Base-by-base conservation (phyloP, 495 filamentous ascomycete genomes). In the Aspergillus affinis region DNA sequence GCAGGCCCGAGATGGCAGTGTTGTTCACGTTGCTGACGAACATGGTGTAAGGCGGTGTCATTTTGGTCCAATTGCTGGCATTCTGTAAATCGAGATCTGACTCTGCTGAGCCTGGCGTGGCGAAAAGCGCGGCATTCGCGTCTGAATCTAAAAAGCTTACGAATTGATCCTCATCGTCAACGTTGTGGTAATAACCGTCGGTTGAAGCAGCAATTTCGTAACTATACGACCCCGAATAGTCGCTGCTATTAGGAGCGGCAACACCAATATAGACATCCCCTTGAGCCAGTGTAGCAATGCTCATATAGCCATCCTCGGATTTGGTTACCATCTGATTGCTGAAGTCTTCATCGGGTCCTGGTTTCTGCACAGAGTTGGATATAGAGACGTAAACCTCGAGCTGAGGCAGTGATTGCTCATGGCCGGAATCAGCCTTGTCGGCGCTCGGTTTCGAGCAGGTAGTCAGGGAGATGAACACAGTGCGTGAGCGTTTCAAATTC, bases 181-280 rank as follows among this genome's bases (percentile, higher is more conserved):
- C 87, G 13, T 67, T 80, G 68, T 91, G 87, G 70, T 90, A 96
- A 51, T 76, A 86, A 0, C 65, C 81, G 61, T 95, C 89, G 45
- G 87, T 88, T 7, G 94, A 97, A n/a, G 85, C 87, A 2, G 90
- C 90, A 6, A 99, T 74, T 63, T 93, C 78, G 65, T 91, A 93
- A 59, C 84, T 88, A 72, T 89, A 98, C 2, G 66, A 70, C 9
- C 86, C 86, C 0, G 70, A 69, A 60, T 83, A 90, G 7, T 70
- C 64, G 2, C 84, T 78, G 6, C 84, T 72, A 20, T 83, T 78
- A 0, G 88, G 87, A 3, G 91, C 92, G 27, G 79, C 77, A 1
- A 99, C 79, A 3, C 85, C 86, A 41, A 98, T 81, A 66, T 87
- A 96, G 18, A 96, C 78, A 66, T 90, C 83, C 12, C 74, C 75